Conservation (phyloP, 106 monocot genomes). For the Allium fistulosum region DNA sequence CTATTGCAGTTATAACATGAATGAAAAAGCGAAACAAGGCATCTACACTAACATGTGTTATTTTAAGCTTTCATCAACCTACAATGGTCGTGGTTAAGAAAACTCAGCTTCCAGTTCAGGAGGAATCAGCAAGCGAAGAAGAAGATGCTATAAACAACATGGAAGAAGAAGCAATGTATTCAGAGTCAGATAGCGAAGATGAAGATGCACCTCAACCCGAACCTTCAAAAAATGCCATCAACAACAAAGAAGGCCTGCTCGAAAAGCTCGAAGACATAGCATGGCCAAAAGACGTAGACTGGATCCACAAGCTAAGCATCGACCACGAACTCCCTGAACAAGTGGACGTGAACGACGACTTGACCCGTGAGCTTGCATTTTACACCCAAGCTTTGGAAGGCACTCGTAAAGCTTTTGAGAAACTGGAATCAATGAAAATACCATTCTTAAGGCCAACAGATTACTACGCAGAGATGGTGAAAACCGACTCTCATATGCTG, state of each 20-base stretch:
- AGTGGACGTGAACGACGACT: constrained; percentile 71
- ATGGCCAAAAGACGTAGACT: constrained; percentile 65
- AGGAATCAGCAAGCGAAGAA: neutral
- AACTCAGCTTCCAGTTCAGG: neutral
- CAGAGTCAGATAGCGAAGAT: constrained; percentile 44
- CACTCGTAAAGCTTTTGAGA: constrained; percentile 46
- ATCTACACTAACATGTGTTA: too few relatives aligned
- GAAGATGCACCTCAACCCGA: constrained; percentile 35
- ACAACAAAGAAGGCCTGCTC: constrained; percentile 72
- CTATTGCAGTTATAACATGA: too few relatives aligned
- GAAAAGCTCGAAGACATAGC: constrained; percentile 86
- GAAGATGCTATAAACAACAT: neutral
- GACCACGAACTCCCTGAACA: constrained; percentile 33
- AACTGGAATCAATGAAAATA: constrained; percentile 38
- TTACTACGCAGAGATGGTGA: constrained; percentile 93
- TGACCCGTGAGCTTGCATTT: constrained; percentile 68
- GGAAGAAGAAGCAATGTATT: neutral
- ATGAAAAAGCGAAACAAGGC: too few relatives aligned
- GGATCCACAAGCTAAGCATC: constrained; percentile 64
- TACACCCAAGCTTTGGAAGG: constrained; percentile 75
- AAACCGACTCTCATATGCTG: constrained; percentile 73
- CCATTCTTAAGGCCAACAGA: constrained; percentile 76
- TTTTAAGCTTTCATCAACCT: too few relatives aligned
- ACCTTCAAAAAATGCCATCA: constrained; percentile 60
- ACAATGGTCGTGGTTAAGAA: neutral